Conservation (phyloP, 306 rosid species). For the Medicago arabica region DNA sequence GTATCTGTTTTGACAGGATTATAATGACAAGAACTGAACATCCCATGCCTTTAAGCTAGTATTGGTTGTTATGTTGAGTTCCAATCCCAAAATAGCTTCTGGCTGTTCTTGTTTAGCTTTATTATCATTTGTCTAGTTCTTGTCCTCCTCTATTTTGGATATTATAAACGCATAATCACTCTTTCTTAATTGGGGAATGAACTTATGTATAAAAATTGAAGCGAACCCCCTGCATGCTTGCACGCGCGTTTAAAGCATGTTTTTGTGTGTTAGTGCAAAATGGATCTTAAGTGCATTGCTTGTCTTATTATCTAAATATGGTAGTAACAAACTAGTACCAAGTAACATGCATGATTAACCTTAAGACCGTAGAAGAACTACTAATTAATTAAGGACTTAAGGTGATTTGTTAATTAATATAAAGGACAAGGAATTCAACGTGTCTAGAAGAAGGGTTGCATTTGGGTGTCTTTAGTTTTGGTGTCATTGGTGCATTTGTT, state of each 20-base stretch:
- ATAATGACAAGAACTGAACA: constrained; percentile 61
- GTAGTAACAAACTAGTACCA: neutral
- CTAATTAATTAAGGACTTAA: neutral
- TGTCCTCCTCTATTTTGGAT: constrained; percentile 52
- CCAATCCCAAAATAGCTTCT: constrained; percentile 83
- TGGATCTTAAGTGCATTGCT: neutral
- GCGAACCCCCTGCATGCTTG: constrained; percentile 60
- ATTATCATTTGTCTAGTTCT: constrained; percentile 49
- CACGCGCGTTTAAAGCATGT: constrained; percentile 81
- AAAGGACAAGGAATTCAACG: neutral
- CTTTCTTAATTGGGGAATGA: constrained; percentile 65
- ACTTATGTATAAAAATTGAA: constrained; percentile 44
- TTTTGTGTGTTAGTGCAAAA: constrained; percentile 61
- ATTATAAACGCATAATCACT: constrained; percentile 69
- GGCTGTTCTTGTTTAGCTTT: constrained; percentile 56
- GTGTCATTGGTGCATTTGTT: too few relatives aligned
- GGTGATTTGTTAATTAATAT: too few relatives aligned
- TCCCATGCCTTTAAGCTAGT: constrained; percentile 51
- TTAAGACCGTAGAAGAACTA: neutral
- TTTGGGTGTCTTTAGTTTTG: too few relatives aligned
- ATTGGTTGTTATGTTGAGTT: constrained; percentile 37
- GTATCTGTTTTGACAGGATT: constrained; percentile 50
- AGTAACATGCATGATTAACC: constrained; percentile 3
- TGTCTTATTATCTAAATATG: neutral
- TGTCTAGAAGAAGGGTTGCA: too few relatives aligned